phyloP scores from a whole-genome alignment of 148 eudicot species.

The Pouteria glomerata region DNA sequence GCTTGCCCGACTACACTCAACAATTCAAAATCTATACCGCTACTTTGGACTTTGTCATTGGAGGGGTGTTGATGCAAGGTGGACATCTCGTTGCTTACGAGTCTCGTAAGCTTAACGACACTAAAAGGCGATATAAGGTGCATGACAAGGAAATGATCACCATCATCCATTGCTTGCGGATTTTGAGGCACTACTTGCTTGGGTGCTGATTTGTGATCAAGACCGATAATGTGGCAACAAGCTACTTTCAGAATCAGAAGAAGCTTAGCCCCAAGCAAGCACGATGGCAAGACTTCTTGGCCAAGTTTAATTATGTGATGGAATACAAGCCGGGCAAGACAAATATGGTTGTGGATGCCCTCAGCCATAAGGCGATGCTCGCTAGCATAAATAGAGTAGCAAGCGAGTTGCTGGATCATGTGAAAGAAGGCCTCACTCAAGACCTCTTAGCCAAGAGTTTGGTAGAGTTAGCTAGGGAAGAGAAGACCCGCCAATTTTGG shows the following conservation, averaged over 20 bases:
- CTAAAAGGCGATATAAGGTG: not conserved
- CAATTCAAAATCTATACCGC: no score
- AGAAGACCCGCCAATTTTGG: not conserved
- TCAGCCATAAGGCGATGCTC: slow-evolving; percentile 7
- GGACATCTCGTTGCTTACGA: slow-evolving; percentile 18
- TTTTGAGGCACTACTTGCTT: slow-evolving; percentile 5
- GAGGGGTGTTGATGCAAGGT: no score
- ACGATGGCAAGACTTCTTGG: slow-evolving; percentile 3
- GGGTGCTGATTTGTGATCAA: not conserved
- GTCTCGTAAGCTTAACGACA: slow-evolving; percentile 11
- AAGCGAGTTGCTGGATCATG: not conserved
- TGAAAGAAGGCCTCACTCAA: not conserved
- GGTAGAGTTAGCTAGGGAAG: not conserved
- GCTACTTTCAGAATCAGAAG: not conserved
- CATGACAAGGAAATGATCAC: slow-evolving; percentile 17
- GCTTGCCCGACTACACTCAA: no score
- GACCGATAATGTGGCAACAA: slow-evolving; percentile 2
- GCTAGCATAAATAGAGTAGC: no score
- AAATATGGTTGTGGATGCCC: not conserved
- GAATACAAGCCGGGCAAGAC: slow-evolving; percentile 6
- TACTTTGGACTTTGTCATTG: not conserved
- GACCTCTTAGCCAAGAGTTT: not conserved
- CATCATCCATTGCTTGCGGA: not conserved
- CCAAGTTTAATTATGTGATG: not conserved
- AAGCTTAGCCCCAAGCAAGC: slow-evolving; percentile 3